Evolutionary conservation across 2,329 filamentous ascomycete genomes (phyloP).

Genomic region (Tolypocladium guangdongense): DNA sequence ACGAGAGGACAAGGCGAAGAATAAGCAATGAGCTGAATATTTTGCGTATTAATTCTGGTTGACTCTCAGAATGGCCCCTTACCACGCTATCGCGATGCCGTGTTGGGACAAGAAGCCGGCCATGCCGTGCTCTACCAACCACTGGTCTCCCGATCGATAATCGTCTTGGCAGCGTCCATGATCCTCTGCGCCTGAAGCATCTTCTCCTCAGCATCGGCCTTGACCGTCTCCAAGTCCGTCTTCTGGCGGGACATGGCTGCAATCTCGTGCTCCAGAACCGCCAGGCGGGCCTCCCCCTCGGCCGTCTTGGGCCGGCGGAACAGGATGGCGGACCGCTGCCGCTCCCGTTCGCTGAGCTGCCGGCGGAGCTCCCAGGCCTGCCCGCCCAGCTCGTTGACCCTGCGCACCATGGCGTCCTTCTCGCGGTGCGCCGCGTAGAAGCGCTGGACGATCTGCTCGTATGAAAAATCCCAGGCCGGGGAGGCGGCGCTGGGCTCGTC

Average conservation of each 20-base stretch:
- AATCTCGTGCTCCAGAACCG: neutral
- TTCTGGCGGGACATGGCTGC: neutral
- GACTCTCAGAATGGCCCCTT: neutral
- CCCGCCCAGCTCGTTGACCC: neutral
- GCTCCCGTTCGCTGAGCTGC: neutral
- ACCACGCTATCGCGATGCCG: neutral
- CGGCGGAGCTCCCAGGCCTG: neutral
- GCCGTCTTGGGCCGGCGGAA: neutral
- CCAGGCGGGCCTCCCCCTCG: neutral
- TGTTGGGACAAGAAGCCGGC: too few relatives aligned
- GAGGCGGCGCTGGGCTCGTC: neutral
- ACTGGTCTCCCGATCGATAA: neutral
- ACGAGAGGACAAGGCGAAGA: neutral
- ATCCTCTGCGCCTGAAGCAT: neutral
- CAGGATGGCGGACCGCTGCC: neutral
- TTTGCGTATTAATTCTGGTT: neutral
- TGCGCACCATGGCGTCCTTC: constrained; percentile 3
- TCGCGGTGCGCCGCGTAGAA: neutral
- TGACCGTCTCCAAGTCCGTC: neutral
- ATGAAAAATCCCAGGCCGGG: neutral
- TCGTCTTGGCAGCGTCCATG: neutral
- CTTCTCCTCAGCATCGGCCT: neutral
- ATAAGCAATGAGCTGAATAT: too few relatives aligned
- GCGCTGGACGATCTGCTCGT: neutral
- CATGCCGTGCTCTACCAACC: neutral